Conservation (phyloP, 208 protist genomes). For the Leishmania tarentolae region DNA sequence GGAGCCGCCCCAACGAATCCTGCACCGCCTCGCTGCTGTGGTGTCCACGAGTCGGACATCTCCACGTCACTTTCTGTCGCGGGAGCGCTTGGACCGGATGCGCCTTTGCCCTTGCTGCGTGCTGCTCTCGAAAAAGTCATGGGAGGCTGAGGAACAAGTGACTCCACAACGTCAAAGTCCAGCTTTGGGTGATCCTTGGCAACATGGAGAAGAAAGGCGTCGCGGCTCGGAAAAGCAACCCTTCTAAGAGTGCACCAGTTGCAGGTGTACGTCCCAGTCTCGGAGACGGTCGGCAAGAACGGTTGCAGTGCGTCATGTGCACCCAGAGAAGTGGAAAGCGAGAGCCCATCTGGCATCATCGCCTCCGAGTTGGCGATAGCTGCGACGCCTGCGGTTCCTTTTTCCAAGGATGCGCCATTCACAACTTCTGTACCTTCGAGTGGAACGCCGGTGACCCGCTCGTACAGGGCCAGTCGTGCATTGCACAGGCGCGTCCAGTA, state of each 20-base stretch:
- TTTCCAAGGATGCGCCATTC: neutral
- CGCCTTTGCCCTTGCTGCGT: neutral
- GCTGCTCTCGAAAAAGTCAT: neutral
- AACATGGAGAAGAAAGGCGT: slow-evolving; percentile 84
- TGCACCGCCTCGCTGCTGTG: neutral
- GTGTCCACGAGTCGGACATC: neutral
- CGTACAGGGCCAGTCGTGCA: slow-evolving; percentile 69
- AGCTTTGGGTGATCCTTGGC: slow-evolving; percentile 65
- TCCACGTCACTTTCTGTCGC: neutral
- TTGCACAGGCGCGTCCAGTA: slow-evolving; percentile 63
- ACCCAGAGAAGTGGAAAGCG: neutral
- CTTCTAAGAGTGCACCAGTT: slow-evolving; percentile 73
- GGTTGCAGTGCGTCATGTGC: neutral
- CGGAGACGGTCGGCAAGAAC: slow-evolving; percentile 61
- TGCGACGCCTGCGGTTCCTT: neutral
- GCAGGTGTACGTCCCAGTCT: slow-evolving; percentile 68
- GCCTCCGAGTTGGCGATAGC: neutral
- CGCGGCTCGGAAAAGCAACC: slow-evolving; percentile 59
- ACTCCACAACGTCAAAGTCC: slow-evolving; percentile 75
- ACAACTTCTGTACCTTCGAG: slow-evolving; percentile 29
- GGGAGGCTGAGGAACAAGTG: slow-evolving; percentile 38
- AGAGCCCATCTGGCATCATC: neutral
- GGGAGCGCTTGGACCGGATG: neutral
- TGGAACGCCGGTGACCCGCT: slow-evolving; percentile 53
- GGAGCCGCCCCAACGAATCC: slow-evolving; percentile 8